These are phyloP conservation scores for Lentinula aciculospora DNA, from an alignment of 768 basidiomycete genomes.

Conservation along the genomic window DNA sequence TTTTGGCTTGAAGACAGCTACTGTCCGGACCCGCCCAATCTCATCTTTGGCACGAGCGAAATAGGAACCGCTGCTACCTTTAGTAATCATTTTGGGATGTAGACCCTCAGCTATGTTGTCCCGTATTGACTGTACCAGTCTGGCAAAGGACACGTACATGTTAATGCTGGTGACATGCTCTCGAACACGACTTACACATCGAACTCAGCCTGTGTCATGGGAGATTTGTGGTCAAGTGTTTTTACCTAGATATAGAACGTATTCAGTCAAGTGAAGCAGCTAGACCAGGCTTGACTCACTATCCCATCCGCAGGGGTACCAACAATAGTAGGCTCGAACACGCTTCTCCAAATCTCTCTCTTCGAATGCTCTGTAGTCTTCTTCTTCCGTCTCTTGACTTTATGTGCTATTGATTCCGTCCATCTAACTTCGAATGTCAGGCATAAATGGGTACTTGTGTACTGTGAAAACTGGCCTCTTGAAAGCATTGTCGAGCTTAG, in stretches of 20 bases:
- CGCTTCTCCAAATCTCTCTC: conserved; percentile 74
- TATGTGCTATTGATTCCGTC: conserved; percentile 84
- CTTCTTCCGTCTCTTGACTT: conserved; percentile 77
- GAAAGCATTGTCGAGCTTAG: conserved; percentile 77
- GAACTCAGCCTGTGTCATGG: conserved; percentile 72
- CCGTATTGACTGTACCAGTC: conserved; percentile 52
- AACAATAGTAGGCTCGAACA: conserved; percentile 62
- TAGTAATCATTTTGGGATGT: conserved; percentile 87
- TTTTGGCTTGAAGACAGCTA: conserved; percentile 90
- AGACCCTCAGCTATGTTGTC: conserved; percentile 70
- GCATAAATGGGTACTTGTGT: not conserved
- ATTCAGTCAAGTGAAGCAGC: conserved; percentile 1
- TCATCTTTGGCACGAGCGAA: conserved; percentile 84
- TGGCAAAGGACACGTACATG: conserved; percentile 5
- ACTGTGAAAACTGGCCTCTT: conserved; percentile 48
- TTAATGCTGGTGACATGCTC: not conserved
- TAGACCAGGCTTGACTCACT: conserved; percentile 23
- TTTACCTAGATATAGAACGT: conserved; percentile 41
- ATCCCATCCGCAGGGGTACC: conserved; percentile 26
- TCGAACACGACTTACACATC: conserved; percentile 44
- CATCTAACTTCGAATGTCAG: conserved; percentile 40
- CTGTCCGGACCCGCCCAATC: conserved; percentile 61
- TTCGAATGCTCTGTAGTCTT: conserved; percentile 55
- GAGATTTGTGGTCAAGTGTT: conserved; percentile 75
- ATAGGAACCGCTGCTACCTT: conserved; percentile 88